A percentile compares a stretch with the other conserved stretches of the same genome.
Conservation (phyloP, 345 rosid genomes). For the Isatis tinctoria region DNA sequence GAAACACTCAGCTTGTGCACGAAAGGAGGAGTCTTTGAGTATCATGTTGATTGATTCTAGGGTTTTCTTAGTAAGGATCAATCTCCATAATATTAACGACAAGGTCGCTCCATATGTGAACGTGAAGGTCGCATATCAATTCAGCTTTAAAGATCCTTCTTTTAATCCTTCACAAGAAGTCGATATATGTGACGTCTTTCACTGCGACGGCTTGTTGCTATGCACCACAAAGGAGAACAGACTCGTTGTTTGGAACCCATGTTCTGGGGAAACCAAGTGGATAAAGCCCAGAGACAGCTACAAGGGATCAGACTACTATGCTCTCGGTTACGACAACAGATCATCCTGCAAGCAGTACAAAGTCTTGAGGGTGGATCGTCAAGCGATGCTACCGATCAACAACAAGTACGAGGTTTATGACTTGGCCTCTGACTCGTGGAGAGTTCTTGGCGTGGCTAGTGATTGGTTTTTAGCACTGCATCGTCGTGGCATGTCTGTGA, state of each 20-base stretch:
- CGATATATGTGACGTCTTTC: background rate
- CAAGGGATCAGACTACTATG: background rate
- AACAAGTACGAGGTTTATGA: background rate
- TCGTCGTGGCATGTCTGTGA: background rate
- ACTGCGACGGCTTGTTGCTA: background rate
- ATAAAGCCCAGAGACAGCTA: background rate
- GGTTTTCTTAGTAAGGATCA: background rate
- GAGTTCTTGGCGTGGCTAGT: background rate
- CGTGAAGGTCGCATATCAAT: background rate
- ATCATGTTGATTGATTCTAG: background rate
- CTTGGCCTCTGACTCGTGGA: background rate
- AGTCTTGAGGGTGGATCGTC: background rate
- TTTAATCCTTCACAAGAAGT: background rate
- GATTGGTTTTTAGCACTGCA: background rate
- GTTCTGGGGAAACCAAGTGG: background rate
- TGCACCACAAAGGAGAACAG: background rate
- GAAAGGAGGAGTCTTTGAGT: background rate
- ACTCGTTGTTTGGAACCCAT: conserved; percentile 6
- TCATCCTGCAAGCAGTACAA: background rate
- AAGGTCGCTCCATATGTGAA: background rate
- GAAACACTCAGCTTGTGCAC: background rate
- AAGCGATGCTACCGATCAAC: background rate
- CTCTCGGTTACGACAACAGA: background rate
- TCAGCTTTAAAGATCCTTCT: background rate
- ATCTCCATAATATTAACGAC: background rate